Evolutionary conservation across 208 protist genomes (phyloP).

Genomic region (Tetramitus jugosus): DNA sequence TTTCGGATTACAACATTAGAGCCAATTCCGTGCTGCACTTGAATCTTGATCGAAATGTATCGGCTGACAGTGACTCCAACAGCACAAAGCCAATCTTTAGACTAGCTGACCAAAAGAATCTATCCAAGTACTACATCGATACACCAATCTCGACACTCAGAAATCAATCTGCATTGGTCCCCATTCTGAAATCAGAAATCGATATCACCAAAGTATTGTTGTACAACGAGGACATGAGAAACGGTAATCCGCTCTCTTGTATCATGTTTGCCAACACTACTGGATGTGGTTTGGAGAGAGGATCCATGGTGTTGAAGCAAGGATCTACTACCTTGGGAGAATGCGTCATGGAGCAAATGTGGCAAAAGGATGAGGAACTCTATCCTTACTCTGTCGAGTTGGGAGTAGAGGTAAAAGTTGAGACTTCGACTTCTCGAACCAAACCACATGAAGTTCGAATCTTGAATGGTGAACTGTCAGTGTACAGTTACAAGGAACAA

Average conservation of each 20-base stretch:
- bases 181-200: neutral
- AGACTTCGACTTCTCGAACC: neutral
- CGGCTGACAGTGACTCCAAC: no score
- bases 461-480: neutral
- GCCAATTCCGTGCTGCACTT: no score
- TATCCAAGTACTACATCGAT: no score
- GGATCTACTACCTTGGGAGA: neutral
- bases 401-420: neutral
- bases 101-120: no score
- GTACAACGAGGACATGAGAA: neutral
- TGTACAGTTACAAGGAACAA: slow-evolving; percentile 6
- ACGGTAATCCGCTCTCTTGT: neutral
- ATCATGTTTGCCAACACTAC: neutral
- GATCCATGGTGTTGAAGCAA: neutral
- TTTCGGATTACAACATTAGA: no score
- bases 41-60: no score
- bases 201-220: neutral
- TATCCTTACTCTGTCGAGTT: neutral
- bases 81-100: no score
- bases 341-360: neutral
- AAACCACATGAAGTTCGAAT: neutral
- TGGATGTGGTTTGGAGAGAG: neutral
- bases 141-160: no score
- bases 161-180: no score
- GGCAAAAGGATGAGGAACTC: neutral